Base-by-base conservation (phyloP, 2,329 filamentous ascomycete genomes). In the Beauveria bassiana region DNA sequence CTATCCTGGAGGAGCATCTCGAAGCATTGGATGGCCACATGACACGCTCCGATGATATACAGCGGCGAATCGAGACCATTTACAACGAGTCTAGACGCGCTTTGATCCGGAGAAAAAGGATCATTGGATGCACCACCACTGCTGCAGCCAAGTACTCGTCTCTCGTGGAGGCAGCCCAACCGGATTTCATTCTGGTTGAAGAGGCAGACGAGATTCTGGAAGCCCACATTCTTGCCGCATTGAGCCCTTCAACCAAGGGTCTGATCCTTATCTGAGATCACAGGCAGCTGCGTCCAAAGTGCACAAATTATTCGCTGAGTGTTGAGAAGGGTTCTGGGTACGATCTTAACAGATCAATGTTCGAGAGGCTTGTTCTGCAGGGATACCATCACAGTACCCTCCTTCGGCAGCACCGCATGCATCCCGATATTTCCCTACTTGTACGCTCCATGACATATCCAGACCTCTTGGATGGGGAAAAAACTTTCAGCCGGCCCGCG, bases 141-240 rank as follows among this genome's bases (percentile, higher is more conserved):
- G 86, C 77, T 0, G 87, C 87, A 0, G 86, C 89, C 0, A 90
- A 79, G 71, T 81, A 88, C 56, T 72, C 77, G 0, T 71, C 79
- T 0, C 74, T 82, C 1, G 78, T 91, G 9, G 78, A 78, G 5
- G 74, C 78, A 0, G 81, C 81, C 0, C 70, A 73, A 0, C 85
- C 86, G 0, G 83, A 85, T 1, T 75, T 89, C 3, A 71, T 90
- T 1, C 68, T 92, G 0, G 82, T 90, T 0, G 88, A 91, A 69
- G 88, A 91, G 70, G 88, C 87, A 0, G 88, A 87, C 1, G 88
- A 91, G 64, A 88, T 91, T 3, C 75, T 90, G 0, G 88, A 91
- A 69, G 78, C 79, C 1, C 88, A 91, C 65, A 45, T 74, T 22
- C 70, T 91, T 0, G 82, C 87, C 0, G 81, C 88, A 0, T 66